Evolutionary conservation across 208 protist genomes (phyloP).

Genomic region (Leishmania turanica): DNA sequence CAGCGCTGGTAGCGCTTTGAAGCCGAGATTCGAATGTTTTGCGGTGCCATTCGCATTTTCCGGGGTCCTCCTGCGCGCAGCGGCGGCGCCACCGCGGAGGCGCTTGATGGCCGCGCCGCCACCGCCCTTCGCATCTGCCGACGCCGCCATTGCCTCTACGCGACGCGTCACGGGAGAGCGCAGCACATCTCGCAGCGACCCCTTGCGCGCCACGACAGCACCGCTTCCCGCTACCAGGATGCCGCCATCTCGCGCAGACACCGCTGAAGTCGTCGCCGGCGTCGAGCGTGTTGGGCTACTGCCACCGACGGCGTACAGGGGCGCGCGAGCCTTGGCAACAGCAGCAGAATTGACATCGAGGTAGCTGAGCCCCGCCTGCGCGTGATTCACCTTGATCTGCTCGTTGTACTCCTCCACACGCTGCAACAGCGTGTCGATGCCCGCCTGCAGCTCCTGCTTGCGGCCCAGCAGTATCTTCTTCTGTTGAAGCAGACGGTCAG

Average conservation of each 20-base stretch:
- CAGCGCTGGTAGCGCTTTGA: background rate
- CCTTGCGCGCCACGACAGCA: background rate
- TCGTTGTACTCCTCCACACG: slow-evolving; percentile 25
- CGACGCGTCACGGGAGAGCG: slow-evolving; percentile 4
- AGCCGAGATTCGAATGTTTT: background rate
- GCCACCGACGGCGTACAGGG: background rate
- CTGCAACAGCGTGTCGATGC: slow-evolving; percentile 16
- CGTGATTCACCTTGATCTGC: slow-evolving; percentile 31
- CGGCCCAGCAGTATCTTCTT: slow-evolving; percentile 5
- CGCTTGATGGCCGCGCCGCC: background rate
- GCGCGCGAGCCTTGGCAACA: background rate
- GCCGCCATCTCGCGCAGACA: background rate
- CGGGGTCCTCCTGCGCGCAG: background rate
- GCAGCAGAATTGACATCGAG: background rate
- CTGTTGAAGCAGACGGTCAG: slow-evolving; percentile 9
- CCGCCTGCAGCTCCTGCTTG: slow-evolving; percentile 27
- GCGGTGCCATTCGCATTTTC: background rate
- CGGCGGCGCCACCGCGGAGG: slow-evolving; percentile 5
- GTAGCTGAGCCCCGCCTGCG: slow-evolving; percentile 3
- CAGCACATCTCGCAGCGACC: slow-evolving; percentile 25
- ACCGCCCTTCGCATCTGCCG: background rate
- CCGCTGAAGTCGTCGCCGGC: background rate
- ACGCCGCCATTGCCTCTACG: background rate
- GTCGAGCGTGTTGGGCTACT: background rate
- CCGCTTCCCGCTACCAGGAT: background rate